These are phyloP conservation scores for Trapa bicornis DNA, from an alignment of 345 rosid genomes.

Conservation along the genomic window DNA sequence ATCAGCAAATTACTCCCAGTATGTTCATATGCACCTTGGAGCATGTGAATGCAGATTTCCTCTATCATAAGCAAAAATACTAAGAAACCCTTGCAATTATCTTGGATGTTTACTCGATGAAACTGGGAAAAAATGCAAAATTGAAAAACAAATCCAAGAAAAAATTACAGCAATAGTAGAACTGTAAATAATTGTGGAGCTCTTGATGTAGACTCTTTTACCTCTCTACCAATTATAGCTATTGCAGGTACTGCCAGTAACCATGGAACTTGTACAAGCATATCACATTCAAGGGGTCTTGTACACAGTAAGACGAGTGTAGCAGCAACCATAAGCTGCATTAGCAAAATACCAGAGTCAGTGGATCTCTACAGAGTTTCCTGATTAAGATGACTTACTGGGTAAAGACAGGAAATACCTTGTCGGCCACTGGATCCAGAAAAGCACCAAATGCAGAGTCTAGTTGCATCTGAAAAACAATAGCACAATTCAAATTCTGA, in stretches of 20 bases:
- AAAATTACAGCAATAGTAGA: neutral
- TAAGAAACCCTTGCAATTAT: neutral
- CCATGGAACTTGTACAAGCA: conserved; percentile 65
- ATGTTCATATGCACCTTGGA: neutral
- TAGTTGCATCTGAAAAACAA: conserved; percentile 59
- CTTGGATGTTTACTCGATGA: neutral
- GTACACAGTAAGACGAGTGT: conserved; percentile 80
- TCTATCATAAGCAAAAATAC: neutral
- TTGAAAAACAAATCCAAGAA: neutral
- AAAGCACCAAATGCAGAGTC: conserved; percentile 94
- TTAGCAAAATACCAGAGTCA: conserved; percentile 8
- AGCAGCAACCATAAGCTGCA: conserved; percentile 98
- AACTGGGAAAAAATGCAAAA: neutral
- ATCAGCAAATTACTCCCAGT: neutral
- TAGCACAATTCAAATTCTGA: neutral
- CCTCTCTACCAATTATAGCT: conserved; percentile 96
- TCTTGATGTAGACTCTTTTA: conserved; percentile 7
- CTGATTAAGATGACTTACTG: neutral
- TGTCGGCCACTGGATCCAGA: conserved; percentile 97
- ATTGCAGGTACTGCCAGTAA: conserved; percentile 73
- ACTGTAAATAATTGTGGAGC: neutral
- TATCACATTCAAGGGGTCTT: conserved; percentile 44
- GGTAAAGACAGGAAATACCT: conserved; percentile 30
- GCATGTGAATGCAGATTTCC: neutral
- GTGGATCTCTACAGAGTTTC: neutral